Conservation (phyloP, 2,329 filamentous ascomycete genomes). For the Cryphonectria nitschkei region DNA sequence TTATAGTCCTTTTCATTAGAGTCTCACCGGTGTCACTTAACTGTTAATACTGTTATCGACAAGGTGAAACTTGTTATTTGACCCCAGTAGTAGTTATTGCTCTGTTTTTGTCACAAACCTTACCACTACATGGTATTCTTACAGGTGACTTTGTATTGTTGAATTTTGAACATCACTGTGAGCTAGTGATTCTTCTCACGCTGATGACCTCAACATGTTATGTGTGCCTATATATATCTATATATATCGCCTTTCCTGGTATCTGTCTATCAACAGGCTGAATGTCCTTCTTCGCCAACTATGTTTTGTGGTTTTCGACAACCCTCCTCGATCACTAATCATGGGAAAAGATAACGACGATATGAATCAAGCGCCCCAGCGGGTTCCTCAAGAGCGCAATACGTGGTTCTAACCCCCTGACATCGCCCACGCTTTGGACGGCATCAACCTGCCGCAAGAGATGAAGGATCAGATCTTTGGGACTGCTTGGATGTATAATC, state of each 20-base stretch:
- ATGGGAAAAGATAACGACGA: neutral
- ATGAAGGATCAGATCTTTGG: constrained; percentile 31
- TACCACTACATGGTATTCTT: no score
- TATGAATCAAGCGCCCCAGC: neutral
- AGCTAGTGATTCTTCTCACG: no score
- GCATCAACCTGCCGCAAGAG: constrained; percentile 15
- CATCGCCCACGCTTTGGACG: constrained; percentile 25
- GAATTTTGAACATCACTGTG: no score
- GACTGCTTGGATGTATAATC: constrained; percentile 34
- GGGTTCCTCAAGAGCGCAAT: constrained; percentile 5
- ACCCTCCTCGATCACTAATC: neutral
- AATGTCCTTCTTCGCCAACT: neutral
- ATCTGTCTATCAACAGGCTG: no score
- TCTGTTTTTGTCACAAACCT: no score
- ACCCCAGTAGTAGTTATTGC: no score
- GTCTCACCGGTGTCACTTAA: neutral
- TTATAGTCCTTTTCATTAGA: neutral
- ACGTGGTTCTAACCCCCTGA: constrained; percentile 27
- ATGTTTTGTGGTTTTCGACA: neutral
- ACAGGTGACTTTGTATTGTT: no score
- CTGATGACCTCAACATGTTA: no score
- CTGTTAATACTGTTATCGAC: no score
- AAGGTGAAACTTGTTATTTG: no score
- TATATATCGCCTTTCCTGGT: no score
- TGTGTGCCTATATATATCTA: no score